Base-by-base conservation (phyloP, 768 basidiomycete species). In the Phaeotremella skinneri region DNA sequence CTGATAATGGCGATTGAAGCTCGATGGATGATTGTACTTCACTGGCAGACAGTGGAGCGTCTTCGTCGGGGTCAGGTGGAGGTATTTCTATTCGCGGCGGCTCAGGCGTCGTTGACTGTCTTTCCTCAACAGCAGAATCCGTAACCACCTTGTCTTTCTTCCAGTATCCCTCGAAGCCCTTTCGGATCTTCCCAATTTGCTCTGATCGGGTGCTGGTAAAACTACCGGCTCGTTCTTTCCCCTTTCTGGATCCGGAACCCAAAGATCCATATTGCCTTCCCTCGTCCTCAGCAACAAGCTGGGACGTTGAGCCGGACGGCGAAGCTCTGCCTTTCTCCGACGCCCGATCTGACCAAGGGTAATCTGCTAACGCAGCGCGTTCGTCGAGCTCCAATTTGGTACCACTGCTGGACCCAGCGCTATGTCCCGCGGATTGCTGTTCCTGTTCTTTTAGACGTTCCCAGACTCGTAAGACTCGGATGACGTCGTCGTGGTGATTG, bases 401-500 rank as follows among this genome's bases (percentile, higher is more conserved):
- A 13, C 43, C 43, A 13, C 13, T 45, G 43, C 13, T 13, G 6
- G 43, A 45, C 21, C 43, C 43, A 45, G 43, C 43, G 6, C 13
- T 13, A 45, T 13, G 11, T 14, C 23, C 43, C 7, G 11, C 11
- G 6, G 11, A 14, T n/a, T 39, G 37, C 21, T 45, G 37, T 37
- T 68, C 70, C 52, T 63, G 61, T 21, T 27, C 45, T 54, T 57
- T 62, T 25, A 74, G 41, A 26, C 70, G 67, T 30, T 69, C 61
- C 83, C 88, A 90, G 2, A 85, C 80, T n/a, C 81, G 81, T 21
- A 97, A 79, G 3, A 87, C 78, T 4, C 85, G 82, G 1, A 89
- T 90, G 63, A 88, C 88, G 57, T 88, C 86, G 1, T 85, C 77
- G 83, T 87, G 88, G 1, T 89, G 88, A 67, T 89, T 85, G 67